Conservation (phyloP, 1,284 basidiomycete genomes). For the Agaricales sp. region DNA sequence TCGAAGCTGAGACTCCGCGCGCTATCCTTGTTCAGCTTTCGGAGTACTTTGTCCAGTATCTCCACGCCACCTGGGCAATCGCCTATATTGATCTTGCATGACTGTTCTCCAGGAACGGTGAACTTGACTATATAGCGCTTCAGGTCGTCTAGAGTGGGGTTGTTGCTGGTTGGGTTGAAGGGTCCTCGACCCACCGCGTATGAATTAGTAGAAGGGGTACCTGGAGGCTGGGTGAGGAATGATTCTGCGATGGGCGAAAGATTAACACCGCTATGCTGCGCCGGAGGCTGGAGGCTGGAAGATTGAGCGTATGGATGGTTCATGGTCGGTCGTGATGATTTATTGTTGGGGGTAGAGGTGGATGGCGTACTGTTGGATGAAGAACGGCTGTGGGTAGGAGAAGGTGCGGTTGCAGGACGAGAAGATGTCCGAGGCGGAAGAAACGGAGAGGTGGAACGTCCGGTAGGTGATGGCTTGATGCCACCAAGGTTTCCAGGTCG, state of each 20-base stretch:
- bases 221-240: slow-evolving; percentile 30
- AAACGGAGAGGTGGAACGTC: slow-evolving; percentile 50
- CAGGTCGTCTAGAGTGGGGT: slow-evolving; percentile 65
- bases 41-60: slow-evolving; percentile 77
- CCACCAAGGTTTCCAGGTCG: slow-evolving; percentile 37
- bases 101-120: slow-evolving; percentile 64
- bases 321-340: slow-evolving; percentile 30
- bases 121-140: slow-evolving; percentile 81
- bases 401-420: slow-evolving; percentile 15
- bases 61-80: slow-evolving; percentile 75
- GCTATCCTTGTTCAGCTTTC: slow-evolving; percentile 74
- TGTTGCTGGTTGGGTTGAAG: slow-evolving; percentile 32
- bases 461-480: slow-evolving; percentile 25
- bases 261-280: slow-evolving; percentile 23
- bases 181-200: slow-evolving; percentile 48
- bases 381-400: slow-evolving; percentile 34
- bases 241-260: slow-evolving; percentile 67
- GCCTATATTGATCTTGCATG: slow-evolving; percentile 61
- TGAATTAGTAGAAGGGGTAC: slow-evolving; percentile 33
- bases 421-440: slow-evolving; percentile 26
- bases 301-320: slow-evolving; percentile 39
- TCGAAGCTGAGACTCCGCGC: slow-evolving; percentile 39
- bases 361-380: slow-evolving; percentile 35
- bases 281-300: slow-evolving; percentile 20
- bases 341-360: slow-evolving; percentile 17